Evolutionary conservation across 2,329 filamentous ascomycete species (phyloP), one percentile per base, ranked within the genome.

Genomic region (Pseudogymnoascus sp.): DNA sequence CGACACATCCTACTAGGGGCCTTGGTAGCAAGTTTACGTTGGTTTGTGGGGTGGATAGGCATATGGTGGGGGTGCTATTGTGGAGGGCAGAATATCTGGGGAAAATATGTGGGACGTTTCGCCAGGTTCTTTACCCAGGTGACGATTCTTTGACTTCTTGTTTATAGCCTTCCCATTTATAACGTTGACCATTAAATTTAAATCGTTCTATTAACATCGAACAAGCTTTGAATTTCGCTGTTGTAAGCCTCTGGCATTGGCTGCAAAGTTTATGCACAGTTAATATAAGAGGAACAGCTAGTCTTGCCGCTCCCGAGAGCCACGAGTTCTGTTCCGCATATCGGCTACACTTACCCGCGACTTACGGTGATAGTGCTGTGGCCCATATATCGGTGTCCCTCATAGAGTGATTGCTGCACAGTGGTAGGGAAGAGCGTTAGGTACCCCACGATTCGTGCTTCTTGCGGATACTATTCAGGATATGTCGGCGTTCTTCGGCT

Each of bases 1-100:
- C 35, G 62, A 63, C 38, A 41, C 62, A n/a, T 58, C 62, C 4
- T 63, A 63, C 28, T 63, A 20, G 37, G 43, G 22, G 25, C 16
- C n/a, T 54, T 54, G 8, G n/a, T 16, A 12, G 8, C 43, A 54
- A 4, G 9, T 54, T n/a, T 8, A 6, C 9, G 12, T n/a, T 54
- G 28, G n/a, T 30, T 28, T 30, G 43, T 18, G 43, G 43, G 25
- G 43, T 54, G 22, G 22, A 25, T 25, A 4, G 22, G 22, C 22
- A 25, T 25, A 25, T 25, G 4, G 22, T 25, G 22, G 22, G 22
- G 22, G 5, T 25, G 22, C 22, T 25, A 25, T 25, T 25, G 43
- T 32, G 30, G 30, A 32, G 30, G 6, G 30, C 30, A 32, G 43
- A 18, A 54, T 30, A 20, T 54, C 20, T 22, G 38, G 38, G 12